Evolutionary conservation across 2,329 filamentous ascomycete genomes (phyloP).

Genomic region (Colletotrichum sp.): DNA sequence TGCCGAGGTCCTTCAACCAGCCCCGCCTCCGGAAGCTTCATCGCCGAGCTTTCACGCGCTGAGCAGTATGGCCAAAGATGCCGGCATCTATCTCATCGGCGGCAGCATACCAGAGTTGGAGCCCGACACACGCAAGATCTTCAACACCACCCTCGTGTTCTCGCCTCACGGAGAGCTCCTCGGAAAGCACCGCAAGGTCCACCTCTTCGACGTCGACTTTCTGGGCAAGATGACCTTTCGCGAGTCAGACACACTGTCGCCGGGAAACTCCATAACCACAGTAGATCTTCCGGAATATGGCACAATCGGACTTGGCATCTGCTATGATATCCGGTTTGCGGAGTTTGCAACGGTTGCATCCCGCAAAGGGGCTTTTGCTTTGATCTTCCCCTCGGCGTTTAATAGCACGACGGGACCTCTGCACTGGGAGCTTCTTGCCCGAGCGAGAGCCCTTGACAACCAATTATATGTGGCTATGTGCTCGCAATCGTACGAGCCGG

Average conservation of each 20-base stretch:
- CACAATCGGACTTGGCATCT: conserved; percentile 86
- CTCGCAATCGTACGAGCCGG: conserved; percentile 82
- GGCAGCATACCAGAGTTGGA: conserved; percentile 91
- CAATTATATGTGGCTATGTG: conserved; percentile 93
- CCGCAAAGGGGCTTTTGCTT: conserved; percentile 81
- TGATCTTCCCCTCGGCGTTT: conserved; percentile 96
- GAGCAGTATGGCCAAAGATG: conserved; percentile 77
- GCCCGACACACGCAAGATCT: conserved; percentile 65
- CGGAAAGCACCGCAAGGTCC: conserved; percentile 90
- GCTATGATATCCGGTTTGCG: conserved; percentile 97
- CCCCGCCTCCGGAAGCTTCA: conserved; percentile 71
- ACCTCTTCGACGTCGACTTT: conserved; percentile 97
- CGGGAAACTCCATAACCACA: conserved; percentile 84
- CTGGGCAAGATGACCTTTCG: conserved; percentile 91
- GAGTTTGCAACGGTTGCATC: conserved; percentile 90
- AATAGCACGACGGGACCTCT: conserved; percentile 90
- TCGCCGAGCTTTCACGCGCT: conserved; percentile 88
- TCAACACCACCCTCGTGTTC: conserved; percentile 91
- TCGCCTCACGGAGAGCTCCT: conserved; percentile 76
- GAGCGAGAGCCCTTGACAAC: conserved; percentile 88
- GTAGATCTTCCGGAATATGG: conserved; percentile 89
- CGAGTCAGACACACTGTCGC: conserved; percentile 86
- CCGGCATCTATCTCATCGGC: conserved; percentile 81
- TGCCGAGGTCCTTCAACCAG: conserved; percentile 83
- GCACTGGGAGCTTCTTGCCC: conserved; percentile 86